Evolutionary conservation across 2,329 filamentous ascomycete species (phyloP).

Genomic region (Pestalotiopsis sp.): DNA sequence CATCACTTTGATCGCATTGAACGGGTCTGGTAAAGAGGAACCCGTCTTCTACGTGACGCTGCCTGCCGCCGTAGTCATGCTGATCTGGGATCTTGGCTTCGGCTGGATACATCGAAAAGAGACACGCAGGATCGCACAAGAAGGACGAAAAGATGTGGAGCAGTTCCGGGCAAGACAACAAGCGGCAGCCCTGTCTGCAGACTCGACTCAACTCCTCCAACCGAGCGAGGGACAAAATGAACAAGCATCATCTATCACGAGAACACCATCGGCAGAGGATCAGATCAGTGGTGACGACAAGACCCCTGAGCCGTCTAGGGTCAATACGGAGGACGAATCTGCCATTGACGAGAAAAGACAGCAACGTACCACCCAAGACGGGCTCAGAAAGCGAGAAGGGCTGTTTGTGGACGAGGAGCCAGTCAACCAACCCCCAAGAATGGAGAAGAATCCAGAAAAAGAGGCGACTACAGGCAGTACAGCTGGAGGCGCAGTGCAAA

Average conservation of each 20-base stretch:
- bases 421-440: background rate
- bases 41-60: slow-evolving; percentile 72
- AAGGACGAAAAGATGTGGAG: slow-evolving; percentile 54
- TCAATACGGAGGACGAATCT: slow-evolving; percentile 16
- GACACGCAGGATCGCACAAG: slow-evolving; percentile 63
- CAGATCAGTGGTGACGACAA: background rate
- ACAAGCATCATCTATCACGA: background rate
- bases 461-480: slow-evolving; percentile 11
- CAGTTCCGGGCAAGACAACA: slow-evolving; percentile 40
- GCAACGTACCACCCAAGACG: background rate
- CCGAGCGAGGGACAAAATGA: background rate
- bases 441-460: slow-evolving; percentile 5
- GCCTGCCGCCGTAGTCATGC: slow-evolving; percentile 69
- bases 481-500: slow-evolving; percentile 5
- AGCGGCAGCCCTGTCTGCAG: slow-evolving; percentile 27
- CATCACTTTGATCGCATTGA: slow-evolving; percentile 66
- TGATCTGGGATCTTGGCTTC: slow-evolving; percentile 66
- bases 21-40: slow-evolving; percentile 56
- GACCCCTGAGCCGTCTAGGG: background rate
- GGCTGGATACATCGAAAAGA: slow-evolving; percentile 67
- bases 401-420: background rate
- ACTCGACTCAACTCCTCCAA: slow-evolving; percentile 16
- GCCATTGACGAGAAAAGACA: slow-evolving; percentile 14
- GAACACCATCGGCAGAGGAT: background rate
- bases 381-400: background rate